Percentiles rank a stretch among this genome's conserved stretches.
These are phyloP conservation scores for Chlamydomonas schloesseri DNA, from an alignment of 139 green algal genomes.

Conservation along the genomic window DNA sequence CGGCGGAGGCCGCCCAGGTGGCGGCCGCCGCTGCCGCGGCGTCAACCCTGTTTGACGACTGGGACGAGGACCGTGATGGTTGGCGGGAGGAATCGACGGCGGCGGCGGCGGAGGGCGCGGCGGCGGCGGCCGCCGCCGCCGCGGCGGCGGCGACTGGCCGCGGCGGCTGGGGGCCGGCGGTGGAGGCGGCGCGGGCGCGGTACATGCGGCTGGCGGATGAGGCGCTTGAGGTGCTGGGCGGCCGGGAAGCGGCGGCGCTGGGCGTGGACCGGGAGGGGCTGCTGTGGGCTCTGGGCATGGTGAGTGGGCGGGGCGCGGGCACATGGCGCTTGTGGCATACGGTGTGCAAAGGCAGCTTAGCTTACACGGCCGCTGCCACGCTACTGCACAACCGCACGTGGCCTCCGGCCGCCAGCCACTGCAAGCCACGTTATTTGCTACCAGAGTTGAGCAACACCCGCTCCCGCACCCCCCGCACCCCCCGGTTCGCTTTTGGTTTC, in stretches of 20 bases:
- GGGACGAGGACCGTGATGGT: neutral
- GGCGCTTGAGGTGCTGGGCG: conserved; percentile 19
- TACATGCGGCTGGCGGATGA: conserved; percentile 13
- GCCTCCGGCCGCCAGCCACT: too few relatives aligned
- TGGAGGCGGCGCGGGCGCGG: neutral
- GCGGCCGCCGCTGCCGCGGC: neutral
- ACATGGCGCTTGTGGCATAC: too few relatives aligned
- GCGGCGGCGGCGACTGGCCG: neutral
- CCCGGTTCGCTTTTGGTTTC: too few relatives aligned
- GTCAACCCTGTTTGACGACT: neutral
- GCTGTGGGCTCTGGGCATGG: conserved; percentile 34
- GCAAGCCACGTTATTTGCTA: too few relatives aligned
- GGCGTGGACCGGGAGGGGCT: conserved; percentile 4
- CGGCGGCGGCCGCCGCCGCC: neutral
- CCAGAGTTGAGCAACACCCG: too few relatives aligned
- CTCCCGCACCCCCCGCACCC: too few relatives aligned
- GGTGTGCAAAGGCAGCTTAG: too few relatives aligned
- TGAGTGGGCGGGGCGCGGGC: neutral
- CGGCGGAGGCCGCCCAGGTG: neutral
- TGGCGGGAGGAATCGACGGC: neutral
- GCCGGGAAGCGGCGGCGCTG: neutral
- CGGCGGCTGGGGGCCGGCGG: conserved; percentile 16
- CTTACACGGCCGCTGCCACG: too few relatives aligned
- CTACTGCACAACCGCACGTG: too few relatives aligned
- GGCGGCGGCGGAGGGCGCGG: neutral